Evolutionary conservation across 805 yeast species (phyloP).

Genomic region (Wickerhamomyces ciferrii): DNA sequence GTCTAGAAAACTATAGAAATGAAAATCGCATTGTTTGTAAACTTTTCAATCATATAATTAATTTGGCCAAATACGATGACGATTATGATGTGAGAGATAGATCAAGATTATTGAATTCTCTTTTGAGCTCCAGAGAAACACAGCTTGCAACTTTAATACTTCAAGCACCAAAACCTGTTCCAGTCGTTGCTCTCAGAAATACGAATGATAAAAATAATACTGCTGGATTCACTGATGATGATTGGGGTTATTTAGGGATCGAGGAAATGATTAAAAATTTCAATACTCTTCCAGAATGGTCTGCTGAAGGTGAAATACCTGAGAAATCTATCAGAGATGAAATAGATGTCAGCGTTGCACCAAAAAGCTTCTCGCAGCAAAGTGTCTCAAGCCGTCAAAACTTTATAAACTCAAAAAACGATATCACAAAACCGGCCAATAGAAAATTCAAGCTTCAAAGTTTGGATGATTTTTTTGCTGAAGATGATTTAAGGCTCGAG

Average conservation of each 20-base stretch:
- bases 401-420: background rate
- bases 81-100: constrained; percentile 79
- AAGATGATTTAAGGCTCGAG: constrained; percentile 25
- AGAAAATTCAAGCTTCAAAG: constrained; percentile 61
- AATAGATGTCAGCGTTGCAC: constrained; percentile 34
- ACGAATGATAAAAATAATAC: constrained; percentile 8
- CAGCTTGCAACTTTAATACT: constrained; percentile 65
- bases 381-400: constrained; percentile 19
- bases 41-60: constrained; percentile 57
- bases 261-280: constrained; percentile 20
- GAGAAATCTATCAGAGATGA: constrained; percentile 29
- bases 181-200: constrained; percentile 26
- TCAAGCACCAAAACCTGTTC: constrained; percentile 73
- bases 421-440: background rate
- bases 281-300: constrained; percentile 39
- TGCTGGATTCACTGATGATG: constrained; percentile 11
- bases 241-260: constrained; percentile 14
- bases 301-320: constrained; percentile 27
- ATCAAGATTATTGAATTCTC: constrained; percentile 65
- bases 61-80: constrained; percentile 67
- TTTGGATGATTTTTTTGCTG: constrained; percentile 79
- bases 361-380: constrained; percentile 22
- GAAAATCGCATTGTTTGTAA: constrained; percentile 33
- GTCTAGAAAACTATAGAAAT: constrained; percentile 23
- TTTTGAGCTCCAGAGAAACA: constrained; percentile 46